These are phyloP conservation scores for Prunus dulcis DNA, from an alignment of 306 rosid genomes.

Conservation along the genomic window DNA sequence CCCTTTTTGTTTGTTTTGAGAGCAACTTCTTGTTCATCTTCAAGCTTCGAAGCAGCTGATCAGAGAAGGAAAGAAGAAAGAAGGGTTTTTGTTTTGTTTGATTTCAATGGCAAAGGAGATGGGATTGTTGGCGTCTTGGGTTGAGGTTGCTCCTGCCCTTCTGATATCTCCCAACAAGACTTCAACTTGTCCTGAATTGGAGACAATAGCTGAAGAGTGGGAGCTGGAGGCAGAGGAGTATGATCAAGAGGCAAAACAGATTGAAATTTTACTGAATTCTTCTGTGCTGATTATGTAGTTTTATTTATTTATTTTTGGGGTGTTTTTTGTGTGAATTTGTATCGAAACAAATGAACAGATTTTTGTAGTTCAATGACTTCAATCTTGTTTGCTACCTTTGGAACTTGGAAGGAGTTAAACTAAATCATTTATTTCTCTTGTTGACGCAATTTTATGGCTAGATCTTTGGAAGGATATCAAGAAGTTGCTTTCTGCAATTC, in stretches of 20 bases:
- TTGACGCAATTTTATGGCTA: background rate
- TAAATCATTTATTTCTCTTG: too few species aligned
- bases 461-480: background rate
- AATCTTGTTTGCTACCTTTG: background rate
- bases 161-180: slow-evolving; percentile 35
- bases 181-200: slow-evolving; percentile 44
- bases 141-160: slow-evolving; percentile 51
- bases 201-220: slow-evolving; percentile 54
- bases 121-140: slow-evolving; percentile 31
- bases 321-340: background rate
- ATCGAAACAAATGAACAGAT: too few species aligned
- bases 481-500: background rate
- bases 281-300: background rate
- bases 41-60: background rate
- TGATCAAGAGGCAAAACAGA: slow-evolving; percentile 1
- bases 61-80: background rate
- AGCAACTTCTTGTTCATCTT: background rate
- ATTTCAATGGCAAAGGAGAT: slow-evolving; percentile 42
- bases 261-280: too few species aligned
- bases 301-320: background rate
- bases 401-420: too few species aligned
- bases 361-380: background rate
- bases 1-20: background rate
- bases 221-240: slow-evolving; percentile 28
- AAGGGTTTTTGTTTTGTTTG: background rate